A percentile compares a stretch with the other conserved stretches of the same genome.
phyloP scores from a whole-genome alignment of 2,329 filamentous ascomycete genomes.

The Fusarium sp. region DNA sequence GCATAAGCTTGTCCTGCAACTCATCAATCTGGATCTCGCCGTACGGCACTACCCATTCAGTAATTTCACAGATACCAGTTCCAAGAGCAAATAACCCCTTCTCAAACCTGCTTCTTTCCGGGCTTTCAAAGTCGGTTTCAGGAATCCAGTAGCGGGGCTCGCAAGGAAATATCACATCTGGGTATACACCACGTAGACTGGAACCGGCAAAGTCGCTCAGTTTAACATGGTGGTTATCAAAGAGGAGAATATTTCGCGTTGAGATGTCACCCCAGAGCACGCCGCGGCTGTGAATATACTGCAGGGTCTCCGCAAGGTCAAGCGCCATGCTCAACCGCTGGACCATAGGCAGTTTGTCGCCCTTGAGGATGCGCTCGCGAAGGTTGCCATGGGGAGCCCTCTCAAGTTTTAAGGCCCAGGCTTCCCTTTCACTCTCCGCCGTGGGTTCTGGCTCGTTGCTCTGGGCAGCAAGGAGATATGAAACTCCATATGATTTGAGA shows the following conservation, averaged over 20 bases:
- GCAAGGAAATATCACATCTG: background rate
- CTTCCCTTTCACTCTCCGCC: fast-evolving
- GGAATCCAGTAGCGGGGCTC: background rate
- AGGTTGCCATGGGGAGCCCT: background rate
- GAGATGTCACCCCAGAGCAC: background rate
- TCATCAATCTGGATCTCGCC: background rate
- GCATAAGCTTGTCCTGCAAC: background rate
- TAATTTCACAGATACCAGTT: background rate
- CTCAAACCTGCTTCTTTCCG: background rate
- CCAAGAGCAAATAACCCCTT: background rate
- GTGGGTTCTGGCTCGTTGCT: background rate
- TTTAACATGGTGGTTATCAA: background rate
- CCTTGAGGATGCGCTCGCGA: background rate
- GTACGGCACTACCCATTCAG: background rate
- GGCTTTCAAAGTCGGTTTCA: fast-evolving
- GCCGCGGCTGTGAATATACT: background rate
- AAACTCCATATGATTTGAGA: background rate
- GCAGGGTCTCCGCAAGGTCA: background rate
- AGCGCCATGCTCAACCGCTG: fast-evolving
- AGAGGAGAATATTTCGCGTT: background rate
- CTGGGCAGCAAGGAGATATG: fast-evolving
- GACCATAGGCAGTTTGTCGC: background rate
- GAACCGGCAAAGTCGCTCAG: fast-evolving
- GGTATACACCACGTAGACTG: fast-evolving
- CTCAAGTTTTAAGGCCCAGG: background rate